Evolutionary conservation across 176 grass and related monocot species (phyloP).

Genomic region (Musa itinerans): DNA sequence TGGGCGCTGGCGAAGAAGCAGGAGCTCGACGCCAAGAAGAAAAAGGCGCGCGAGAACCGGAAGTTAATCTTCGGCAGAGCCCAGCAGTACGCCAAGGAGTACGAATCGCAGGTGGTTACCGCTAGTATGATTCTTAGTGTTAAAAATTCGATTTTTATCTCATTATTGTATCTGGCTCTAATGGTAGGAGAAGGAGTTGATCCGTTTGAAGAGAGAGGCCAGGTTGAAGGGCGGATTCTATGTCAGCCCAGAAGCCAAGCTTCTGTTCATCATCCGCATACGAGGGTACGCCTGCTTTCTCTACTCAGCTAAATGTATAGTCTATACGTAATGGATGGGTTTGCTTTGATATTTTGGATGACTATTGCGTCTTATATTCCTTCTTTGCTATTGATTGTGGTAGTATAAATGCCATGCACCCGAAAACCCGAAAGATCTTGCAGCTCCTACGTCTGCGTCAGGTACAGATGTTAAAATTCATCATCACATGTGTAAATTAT

Average conservation of each 20-base stretch:
- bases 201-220: conserved; percentile 5
- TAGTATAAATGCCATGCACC: conserved; percentile 3
- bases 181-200: conserved; percentile 2
- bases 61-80: background rate
- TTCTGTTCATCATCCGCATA: conserved; percentile 4
- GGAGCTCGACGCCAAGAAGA: background rate
- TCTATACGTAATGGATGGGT: background rate
- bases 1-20: background rate
- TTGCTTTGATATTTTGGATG: background rate
- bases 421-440: conserved; percentile 4
- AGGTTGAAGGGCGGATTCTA: conserved; percentile 8
- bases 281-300: background rate
- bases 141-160: background rate
- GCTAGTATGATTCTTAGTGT: background rate
- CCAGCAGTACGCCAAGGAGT: conserved; percentile 8
- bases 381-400: background rate
- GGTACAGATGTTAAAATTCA: background rate
- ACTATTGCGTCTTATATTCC: background rate
- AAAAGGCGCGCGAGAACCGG: background rate
- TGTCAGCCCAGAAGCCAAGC: background rate
- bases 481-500: background rate
- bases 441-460: background rate
- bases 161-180: background rate
- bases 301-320: background rate
- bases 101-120: background rate